Evolutionary conservation across 2,329 filamentous ascomycete species (phyloP).

Genomic region (Endothia cerciana): DNA sequence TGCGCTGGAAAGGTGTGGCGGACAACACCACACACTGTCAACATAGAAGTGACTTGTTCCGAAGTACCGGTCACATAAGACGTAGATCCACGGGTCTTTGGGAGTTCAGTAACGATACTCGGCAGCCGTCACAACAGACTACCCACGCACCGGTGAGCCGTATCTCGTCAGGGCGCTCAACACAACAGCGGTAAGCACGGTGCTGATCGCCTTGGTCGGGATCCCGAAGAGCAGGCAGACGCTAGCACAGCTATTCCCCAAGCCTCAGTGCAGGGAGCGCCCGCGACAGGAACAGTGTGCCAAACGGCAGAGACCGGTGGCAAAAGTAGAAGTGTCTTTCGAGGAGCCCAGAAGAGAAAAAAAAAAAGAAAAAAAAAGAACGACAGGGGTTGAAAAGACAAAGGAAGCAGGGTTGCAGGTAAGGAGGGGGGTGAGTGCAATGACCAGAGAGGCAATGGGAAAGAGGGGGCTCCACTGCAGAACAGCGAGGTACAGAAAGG

Average conservation of each 20-base stretch:
- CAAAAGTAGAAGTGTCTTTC: slow-evolving; percentile 18
- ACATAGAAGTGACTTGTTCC: slow-evolving; percentile 32
- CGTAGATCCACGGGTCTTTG: slow-evolving; percentile 21
- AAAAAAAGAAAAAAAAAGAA: background rate
- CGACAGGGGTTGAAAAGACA: slow-evolving; percentile 11
- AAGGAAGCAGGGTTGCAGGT: slow-evolving; percentile 10
- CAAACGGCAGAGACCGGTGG: slow-evolving; percentile 15
- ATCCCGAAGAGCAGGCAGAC: slow-evolving; percentile 14
- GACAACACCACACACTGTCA: slow-evolving; percentile 40
- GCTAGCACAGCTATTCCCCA: slow-evolving; percentile 19
- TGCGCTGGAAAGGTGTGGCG: slow-evolving; percentile 45
- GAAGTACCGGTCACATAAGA: slow-evolving; percentile 27
- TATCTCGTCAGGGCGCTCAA: slow-evolving; percentile 23
- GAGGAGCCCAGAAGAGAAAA: background rate
- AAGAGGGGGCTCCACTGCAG: slow-evolving; percentile 23
- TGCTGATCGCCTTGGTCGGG: slow-evolving; percentile 16
- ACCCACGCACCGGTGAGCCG: slow-evolving; percentile 21
- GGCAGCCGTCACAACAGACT: slow-evolving; percentile 20
- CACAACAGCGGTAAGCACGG: slow-evolving; percentile 29
- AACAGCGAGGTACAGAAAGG: slow-evolving; percentile 23
- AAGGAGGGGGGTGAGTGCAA: slow-evolving; percentile 21
- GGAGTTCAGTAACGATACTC: slow-evolving; percentile 22
- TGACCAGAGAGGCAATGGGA: slow-evolving; percentile 1
- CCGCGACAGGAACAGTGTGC: slow-evolving; percentile 22
- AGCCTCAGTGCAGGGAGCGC: slow-evolving; percentile 19